Percentiles rank a stretch among this genome's conserved stretches.
Evolutionary conservation across 352 stramenopile genomes (phyloP).

Genomic region (Bremia lactucae): DNA sequence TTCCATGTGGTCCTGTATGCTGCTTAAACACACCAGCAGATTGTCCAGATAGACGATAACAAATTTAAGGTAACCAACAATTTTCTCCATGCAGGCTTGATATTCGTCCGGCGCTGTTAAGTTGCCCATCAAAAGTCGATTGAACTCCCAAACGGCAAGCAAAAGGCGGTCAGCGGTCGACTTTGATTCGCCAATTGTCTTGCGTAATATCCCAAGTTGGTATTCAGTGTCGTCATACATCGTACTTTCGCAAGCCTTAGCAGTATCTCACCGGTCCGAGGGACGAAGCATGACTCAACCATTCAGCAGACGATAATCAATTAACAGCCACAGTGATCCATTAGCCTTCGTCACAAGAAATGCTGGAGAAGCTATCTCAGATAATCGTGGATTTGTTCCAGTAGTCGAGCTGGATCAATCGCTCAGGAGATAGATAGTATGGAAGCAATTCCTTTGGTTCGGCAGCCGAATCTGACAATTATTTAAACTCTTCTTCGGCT

Average conservation of each 20-base stretch:
- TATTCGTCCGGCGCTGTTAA: constrained; percentile 5
- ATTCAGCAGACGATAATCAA: constrained; percentile 5
- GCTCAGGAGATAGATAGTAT: too few relatives aligned
- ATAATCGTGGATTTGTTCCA: too few relatives aligned
- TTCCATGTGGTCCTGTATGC: background rate
- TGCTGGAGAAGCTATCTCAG: too few relatives aligned
- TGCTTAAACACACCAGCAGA: constrained; percentile 2
- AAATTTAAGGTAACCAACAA: background rate
- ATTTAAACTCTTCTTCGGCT: too few relatives aligned
- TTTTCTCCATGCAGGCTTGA: constrained; percentile 3
- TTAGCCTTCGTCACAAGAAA: background rate
- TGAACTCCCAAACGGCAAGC: constrained; percentile 3
- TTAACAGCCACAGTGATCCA: background rate
- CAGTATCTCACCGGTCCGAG: background rate
- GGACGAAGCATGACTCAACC: constrained; percentile 1
- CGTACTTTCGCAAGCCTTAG: constrained; percentile 1
- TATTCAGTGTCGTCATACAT: constrained; percentile 1
- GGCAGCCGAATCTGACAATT: too few relatives aligned
- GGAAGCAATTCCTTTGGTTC: too few relatives aligned
- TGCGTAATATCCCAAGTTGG: constrained; percentile 4
- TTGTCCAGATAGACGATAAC: constrained; percentile 5
- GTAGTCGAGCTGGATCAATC: too few relatives aligned
- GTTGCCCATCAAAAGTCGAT: constrained; percentile 3
- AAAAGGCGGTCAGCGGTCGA: background rate
- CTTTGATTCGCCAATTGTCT: background rate